Percentiles rank a stretch among this genome's conserved stretches.
phyloP scores from a whole-genome alignment of 352 stramenopile species.

The Pelagophyceae sp. region DNA sequence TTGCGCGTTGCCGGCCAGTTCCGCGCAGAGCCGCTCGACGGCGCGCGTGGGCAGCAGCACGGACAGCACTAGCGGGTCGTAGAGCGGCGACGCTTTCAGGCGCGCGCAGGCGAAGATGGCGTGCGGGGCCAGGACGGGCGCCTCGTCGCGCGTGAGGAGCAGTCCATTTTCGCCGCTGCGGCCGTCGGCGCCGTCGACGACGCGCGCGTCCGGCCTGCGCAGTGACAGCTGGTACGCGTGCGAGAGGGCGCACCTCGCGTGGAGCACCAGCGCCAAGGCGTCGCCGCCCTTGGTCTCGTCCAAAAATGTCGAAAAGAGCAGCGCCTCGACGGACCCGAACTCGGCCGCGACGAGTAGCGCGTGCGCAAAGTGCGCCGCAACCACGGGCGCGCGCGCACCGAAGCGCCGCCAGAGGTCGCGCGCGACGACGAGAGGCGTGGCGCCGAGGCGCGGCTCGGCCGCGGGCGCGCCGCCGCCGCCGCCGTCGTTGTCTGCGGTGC shows the following conservation, averaged over 20 bases:
- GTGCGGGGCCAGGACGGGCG: not conserved
- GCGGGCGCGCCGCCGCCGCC: not conserved
- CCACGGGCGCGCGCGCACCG: not conserved
- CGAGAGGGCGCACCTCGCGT: not conserved
- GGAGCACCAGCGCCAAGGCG: not conserved
- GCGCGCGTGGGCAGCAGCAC: not conserved
- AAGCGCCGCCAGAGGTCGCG: not conserved
- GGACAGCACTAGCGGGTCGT: not conserved
- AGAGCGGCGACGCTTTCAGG: not conserved
- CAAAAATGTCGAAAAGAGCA: not conserved
- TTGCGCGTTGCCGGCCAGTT: not conserved
- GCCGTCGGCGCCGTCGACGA: slow-evolving; percentile 10
- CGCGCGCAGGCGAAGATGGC: not conserved
- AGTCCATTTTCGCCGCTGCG: not conserved
- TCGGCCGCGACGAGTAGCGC: not conserved
- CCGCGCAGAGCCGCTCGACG: not conserved
- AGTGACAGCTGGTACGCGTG: not conserved
- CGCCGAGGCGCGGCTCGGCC: not conserved
- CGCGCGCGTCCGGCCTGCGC: not conserved
- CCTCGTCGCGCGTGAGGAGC: not conserved
- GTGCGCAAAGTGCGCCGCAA: not conserved
- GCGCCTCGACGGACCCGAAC: not conserved
- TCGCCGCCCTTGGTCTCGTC: not conserved
- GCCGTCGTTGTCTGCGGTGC: not conserved
- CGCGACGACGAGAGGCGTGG: not conserved